phyloP scores from a whole-genome alignment of 2,329 filamentous ascomycete species.

The Colletotrichum sp. region DNA sequence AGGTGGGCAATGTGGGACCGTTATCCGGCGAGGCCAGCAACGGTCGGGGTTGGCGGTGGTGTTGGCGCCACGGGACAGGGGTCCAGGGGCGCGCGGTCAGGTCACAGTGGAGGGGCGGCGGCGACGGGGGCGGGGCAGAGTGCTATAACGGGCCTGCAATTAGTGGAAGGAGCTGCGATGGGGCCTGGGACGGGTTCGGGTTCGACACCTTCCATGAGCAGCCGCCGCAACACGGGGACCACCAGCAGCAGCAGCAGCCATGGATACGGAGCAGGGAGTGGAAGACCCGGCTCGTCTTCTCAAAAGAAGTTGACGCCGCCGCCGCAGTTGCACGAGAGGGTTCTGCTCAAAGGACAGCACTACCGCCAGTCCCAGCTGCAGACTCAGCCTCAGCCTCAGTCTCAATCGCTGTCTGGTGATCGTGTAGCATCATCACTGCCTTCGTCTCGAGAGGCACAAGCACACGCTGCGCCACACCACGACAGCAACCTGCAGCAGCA shows the following conservation, averaged over 20 bases:
- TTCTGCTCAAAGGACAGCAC: neutral
- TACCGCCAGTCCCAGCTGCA: neutral
- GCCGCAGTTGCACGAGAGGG: conserved; percentile 15
- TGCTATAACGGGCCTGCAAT: conserved; percentile 11
- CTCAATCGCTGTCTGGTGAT: neutral
- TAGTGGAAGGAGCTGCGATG: conserved; percentile 1
- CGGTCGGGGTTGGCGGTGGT: neutral
- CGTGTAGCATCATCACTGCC: neutral
- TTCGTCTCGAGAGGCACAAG: neutral
- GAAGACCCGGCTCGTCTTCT: neutral
- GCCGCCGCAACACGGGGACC: neutral
- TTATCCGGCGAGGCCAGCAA: neutral
- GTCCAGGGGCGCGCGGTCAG: neutral
- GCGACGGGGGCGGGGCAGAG: neutral
- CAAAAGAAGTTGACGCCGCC: conserved; percentile 18
- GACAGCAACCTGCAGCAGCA: neutral
- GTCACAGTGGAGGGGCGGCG: neutral
- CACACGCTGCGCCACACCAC: neutral
- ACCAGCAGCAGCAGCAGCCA: neutral
- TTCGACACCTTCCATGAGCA: neutral
- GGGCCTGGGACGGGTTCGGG: neutral
- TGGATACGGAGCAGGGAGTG: neutral
- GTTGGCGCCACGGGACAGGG: neutral
- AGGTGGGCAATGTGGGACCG: neutral
- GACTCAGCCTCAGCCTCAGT: neutral